A percentile compares a stretch with the other conserved stretches of the same genome.
These are phyloP conservation scores for Aspergillus carbonarius DNA, from an alignment of 2,329 filamentous ascomycete genomes.

Conservation along the genomic window DNA sequence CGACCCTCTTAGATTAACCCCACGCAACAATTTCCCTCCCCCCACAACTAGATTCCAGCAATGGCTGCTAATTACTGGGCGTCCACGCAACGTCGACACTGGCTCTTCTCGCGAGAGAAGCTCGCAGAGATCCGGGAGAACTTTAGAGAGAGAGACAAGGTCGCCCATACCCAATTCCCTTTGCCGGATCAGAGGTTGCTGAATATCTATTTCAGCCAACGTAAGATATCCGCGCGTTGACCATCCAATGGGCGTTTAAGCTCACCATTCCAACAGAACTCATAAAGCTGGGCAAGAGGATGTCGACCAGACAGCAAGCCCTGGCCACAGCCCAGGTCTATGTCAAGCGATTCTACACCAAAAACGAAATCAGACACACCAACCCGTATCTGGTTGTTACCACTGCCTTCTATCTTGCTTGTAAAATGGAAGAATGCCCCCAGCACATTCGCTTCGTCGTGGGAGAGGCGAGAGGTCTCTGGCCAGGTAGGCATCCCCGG, in stretches of 20 bases:
- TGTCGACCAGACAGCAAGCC: conserved; percentile 84
- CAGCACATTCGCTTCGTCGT: conserved; percentile 93
- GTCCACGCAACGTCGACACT: conserved; percentile 84
- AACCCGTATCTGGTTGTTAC: conserved; percentile 91
- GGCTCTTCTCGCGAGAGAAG: conserved; percentile 84
- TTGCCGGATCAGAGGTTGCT: conserved; percentile 79
- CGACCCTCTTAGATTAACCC: conserved; percentile 1
- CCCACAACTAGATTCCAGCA: conserved; percentile 1
- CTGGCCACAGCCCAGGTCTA: conserved; percentile 94
- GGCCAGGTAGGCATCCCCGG: conserved; percentile 60
- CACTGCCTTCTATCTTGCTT: conserved; percentile 92
- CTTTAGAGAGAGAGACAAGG: conserved; percentile 73
- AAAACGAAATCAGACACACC: conserved; percentile 85
- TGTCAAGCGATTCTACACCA: conserved; percentile 88
- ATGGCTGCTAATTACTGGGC: conserved; percentile 99
- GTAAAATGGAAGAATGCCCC: conserved; percentile 96
- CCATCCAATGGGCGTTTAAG: background rate
- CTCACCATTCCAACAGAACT: conserved; percentile 58
- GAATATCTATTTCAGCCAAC: conserved; percentile 88
- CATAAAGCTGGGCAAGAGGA: conserved; percentile 76
- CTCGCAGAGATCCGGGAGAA: conserved; percentile 72
- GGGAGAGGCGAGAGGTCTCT: conserved; percentile 79
- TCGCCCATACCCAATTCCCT: conserved; percentile 73
- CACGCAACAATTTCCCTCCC: background rate
- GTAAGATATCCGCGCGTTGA: conserved; percentile 51